A percentile compares a stretch with the other conserved stretches of the same genome.
These are phyloP conservation scores for Ceratobasidium sp. DNA, from an alignment of 1,284 basidiomycete species.

Conservation along the genomic window DNA sequence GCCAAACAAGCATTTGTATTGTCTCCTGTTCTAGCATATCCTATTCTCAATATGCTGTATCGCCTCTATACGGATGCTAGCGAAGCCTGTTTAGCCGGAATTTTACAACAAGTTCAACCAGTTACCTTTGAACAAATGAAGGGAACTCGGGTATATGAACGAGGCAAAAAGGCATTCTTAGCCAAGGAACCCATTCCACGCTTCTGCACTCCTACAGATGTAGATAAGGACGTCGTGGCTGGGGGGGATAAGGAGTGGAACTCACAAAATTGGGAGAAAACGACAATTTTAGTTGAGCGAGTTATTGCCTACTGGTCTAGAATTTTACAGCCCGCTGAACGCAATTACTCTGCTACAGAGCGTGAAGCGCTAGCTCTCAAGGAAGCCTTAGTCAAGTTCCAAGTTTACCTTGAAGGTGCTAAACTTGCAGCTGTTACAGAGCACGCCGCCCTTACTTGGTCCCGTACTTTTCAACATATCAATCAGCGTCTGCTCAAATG, in stretches of 20 bases:
- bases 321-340: constrained; percentile 55
- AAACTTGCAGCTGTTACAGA: constrained; percentile 55
- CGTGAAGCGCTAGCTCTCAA: constrained; percentile 58
- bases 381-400: constrained; percentile 58
- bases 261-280: constrained; percentile 54
- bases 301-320: constrained; percentile 59
- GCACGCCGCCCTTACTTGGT: constrained; percentile 58
- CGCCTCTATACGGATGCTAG: constrained; percentile 60
- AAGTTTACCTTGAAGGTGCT: constrained; percentile 57
- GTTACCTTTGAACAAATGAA: constrained; percentile 58
- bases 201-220: constrained; percentile 49
- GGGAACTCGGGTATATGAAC: constrained; percentile 57
- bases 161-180: constrained; percentile 49
- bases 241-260: constrained; percentile 34
- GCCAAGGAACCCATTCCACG: constrained; percentile 49
- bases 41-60: constrained; percentile 55
- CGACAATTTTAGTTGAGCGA: constrained; percentile 56
- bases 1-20: constrained; percentile 35
- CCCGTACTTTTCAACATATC: constrained; percentile 56
- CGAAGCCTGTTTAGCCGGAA: constrained; percentile 56
- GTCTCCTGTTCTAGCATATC: constrained; percentile 52
- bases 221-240: constrained; percentile 47
- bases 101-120: constrained; percentile 60
- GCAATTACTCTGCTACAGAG: constrained; percentile 59
- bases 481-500: constrained; percentile 56